Evolutionary conservation across 2,329 filamentous ascomycete genomes (phyloP).

Genomic region (Hymenoscyphus occultus): DNA sequence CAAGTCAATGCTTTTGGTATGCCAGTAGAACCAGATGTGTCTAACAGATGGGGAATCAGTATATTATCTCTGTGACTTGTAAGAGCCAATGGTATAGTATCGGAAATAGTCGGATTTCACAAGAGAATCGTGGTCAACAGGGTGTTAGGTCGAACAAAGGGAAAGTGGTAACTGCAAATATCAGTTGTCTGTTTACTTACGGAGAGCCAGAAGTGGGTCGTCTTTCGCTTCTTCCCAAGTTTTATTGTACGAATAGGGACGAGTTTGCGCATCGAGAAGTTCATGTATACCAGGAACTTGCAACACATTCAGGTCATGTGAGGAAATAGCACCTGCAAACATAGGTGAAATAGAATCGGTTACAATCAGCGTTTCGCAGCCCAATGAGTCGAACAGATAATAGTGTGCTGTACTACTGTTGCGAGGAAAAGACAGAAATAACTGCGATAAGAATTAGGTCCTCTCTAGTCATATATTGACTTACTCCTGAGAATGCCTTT

Average conservation of each 20-base stretch:
- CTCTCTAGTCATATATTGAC: neutral
- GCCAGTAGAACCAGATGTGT: slow-evolving; percentile 43
- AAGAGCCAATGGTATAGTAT: neutral
- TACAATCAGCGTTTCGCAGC: slow-evolving; percentile 4
- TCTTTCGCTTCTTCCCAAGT: slow-evolving; percentile 36
- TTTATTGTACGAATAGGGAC: slow-evolving; percentile 34
- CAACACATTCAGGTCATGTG: neutral
- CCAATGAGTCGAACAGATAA: slow-evolving; percentile 4
- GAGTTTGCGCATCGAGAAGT: neutral
- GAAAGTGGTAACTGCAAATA: neutral
- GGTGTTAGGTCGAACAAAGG: neutral
- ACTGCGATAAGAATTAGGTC: slow-evolving; percentile 4
- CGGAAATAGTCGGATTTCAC: neutral
- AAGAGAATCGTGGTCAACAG: neutral
- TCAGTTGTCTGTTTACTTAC: slow-evolving; percentile 18
- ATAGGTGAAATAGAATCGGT: neutral
- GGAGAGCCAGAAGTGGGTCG: slow-evolving; percentile 41
- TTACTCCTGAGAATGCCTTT: neutral
- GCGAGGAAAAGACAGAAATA: slow-evolving; percentile 9
- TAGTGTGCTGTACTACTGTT: slow-evolving; percentile 12
- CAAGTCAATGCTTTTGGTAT: slow-evolving; percentile 41
- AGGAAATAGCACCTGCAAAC: neutral
- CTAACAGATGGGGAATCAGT: neutral
- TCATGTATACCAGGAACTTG: slow-evolving; percentile 13
- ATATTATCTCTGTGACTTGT: neutral